Base-by-base conservation (phyloP, 2,329 filamentous ascomycete genomes). In the Colletotrichum limetticola region DNA sequence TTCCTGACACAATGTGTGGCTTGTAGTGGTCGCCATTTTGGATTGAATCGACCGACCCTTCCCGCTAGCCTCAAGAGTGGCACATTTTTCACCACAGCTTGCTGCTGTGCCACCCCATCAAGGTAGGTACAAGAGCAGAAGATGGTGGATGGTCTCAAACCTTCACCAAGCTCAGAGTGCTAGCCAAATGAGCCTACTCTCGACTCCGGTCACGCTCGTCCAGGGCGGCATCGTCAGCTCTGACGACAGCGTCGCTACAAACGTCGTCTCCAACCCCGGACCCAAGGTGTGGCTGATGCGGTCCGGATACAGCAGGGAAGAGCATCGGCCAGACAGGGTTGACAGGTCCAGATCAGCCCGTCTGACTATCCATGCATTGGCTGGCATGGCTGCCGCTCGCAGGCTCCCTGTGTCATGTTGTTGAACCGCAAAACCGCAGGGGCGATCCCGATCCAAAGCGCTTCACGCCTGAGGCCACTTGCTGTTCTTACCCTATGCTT, bases 371-470 rank as follows among this genome's bases (percentile, higher is more conserved):
- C 60, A 56, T 70, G 61, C 70, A 61, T 70, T 64, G 66, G 59
- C 66, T 58, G 22, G 26, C 26, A 37, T 64, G 66, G 59, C 66
- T 58, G 22, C 35, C 28, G 55, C 53, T 37, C 46, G 28, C 67
- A 49, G 52, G 19, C 55, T 64, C 52, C 59, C 22, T 72, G 66
- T 72, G 30, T 52, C 60, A 66, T 71, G 56, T 61, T 49, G 70
- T 56, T 70, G 14, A 66, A 73, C 66, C 71, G 67, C 60, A 26
- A 72, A 60, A 56, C 55, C 55, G 55, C 66, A 71, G 35, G 66
- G 61, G 28, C 66, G 71, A 72, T 72, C 70, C 66, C 70, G 60
- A 73, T 73, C 53, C 35, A 70, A 72, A 70, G 66, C 66, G 70
- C 66, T 70, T n/a, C 42, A 49, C 42, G 19, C 42, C 46, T 30